Base-by-base conservation (phyloP, 129 eudicot genomes). In the Flaveria sonorensis region DNA sequence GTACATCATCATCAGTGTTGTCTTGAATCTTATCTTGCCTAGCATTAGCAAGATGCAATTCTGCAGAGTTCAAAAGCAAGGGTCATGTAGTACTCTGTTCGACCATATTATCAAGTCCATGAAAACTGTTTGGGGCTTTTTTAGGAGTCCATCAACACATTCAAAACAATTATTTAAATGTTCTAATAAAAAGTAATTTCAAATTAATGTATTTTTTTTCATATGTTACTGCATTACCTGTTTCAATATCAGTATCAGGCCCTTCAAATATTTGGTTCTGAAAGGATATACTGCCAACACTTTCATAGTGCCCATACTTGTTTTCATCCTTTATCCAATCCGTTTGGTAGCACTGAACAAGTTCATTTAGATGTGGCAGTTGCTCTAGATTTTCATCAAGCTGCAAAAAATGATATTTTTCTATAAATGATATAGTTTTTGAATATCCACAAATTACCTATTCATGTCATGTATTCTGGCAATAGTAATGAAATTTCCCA, bases 251-350 rank as follows among this genome's bases (percentile, higher is more conserved):
- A 28, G 99, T 95, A 78, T 95, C 97, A 62, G 99, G 96, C 46
- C 96, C 99, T 87, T 95, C 99, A 77, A 85, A 95, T 79, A 95
- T 89, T 83, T 95, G 99, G 84, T 88, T 95, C 69, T 86, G 89
- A 78, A 91, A 95, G 68, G 88, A 82, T 57, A 86, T 52, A 3
- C 89, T 83, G 71, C 95, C 91, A 69, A 89, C 79, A 87, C 95
- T 89, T 79, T 95, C 99, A 75, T 95, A 92, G 83, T 91, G 97
- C 62, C 99, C 99, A 86, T 95, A 95, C 83, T 95, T 95, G 83
- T 74, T 78, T 51, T 91, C 97, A 76, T 95, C 96, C 86, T 92
- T 92, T 40, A 92, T 88, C 99, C 99, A 95, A 71, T 95, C 99
- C 81, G 96, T 85, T 75, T 84, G 85, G 81, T 95, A 89, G 89